Evolutionary conservation across 331 rosid species (phyloP).

Genomic region (Ulmus americana): DNA sequence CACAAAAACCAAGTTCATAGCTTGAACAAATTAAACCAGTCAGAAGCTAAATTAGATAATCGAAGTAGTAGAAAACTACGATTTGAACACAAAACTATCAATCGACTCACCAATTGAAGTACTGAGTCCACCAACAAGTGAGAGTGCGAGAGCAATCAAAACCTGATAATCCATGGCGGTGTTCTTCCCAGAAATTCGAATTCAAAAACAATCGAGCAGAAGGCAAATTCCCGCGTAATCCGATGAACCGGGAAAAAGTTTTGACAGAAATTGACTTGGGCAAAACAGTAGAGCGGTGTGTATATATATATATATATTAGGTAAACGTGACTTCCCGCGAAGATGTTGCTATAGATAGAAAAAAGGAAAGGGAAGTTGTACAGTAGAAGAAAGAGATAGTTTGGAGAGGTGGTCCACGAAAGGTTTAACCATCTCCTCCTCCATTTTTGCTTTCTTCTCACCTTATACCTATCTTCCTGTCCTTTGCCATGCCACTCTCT

Average conservation of each 20-base stretch:
- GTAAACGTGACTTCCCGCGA: neutral
- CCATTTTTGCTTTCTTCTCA: slow-evolving; percentile 13
- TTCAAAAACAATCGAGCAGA: neutral
- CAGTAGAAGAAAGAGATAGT: slow-evolving; percentile 61
- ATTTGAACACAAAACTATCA: slow-evolving; percentile 6
- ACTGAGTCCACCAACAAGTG: slow-evolving; percentile 83
- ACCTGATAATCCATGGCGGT: slow-evolving; percentile 75
- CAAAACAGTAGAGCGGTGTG: too few species aligned
- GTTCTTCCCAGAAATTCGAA: slow-evolving; percentile 3
- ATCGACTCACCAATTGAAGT: slow-evolving; percentile 67
- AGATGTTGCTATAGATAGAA: neutral
- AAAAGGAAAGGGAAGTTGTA: neutral
- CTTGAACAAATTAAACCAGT: neutral
- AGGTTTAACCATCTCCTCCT: neutral
- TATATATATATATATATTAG: too few species aligned
- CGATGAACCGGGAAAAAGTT: neutral
- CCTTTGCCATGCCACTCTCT: neutral
- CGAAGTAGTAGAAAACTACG: neutral
- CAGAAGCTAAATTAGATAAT: slow-evolving; percentile 3
- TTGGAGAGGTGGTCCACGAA: slow-evolving; percentile 45
- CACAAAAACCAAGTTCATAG: neutral
- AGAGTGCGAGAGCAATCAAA: slow-evolving; percentile 81
- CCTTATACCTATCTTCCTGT: slow-evolving; percentile 28
- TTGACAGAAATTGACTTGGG: too few species aligned
- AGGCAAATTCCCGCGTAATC: neutral